Evolutionary conservation across 202 grass and related monocot genomes (phyloP), one percentile per base, ranked within the genome.

Genomic region (Digitaria exilis): DNA sequence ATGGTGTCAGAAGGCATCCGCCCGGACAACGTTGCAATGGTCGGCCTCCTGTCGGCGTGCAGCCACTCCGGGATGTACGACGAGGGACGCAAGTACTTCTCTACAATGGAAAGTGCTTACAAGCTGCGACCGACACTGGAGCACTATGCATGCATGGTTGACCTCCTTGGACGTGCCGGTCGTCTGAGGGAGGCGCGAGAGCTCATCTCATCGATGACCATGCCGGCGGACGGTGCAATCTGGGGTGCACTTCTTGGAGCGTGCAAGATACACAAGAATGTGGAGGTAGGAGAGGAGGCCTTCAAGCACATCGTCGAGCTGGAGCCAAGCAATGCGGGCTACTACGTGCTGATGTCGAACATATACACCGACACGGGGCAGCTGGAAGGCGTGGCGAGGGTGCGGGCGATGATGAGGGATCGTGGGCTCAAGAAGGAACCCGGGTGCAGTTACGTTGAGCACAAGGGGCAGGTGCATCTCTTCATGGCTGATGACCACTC

Each of bases 401-500:
- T 94, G 22, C 84, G 89, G 4, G 25, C 75, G 14, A 88, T 90
- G 85, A 94, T 92, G 89, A 94, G 39, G 76, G 48, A 78, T 49
- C 83, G 82, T 1, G 75, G 89, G 25, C 73, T 94, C 62, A 92
- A 81, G 89, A 94, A 94, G 82, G 92, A 92, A 28, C 87, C 92
- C 3, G 92, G 92, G 5, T 94, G 85, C 44, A 94, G 89, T 83
- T 92, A 92, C 44, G n/a, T 94, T 17, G 92, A 92, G 31, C 60
- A 85, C 60, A 75, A 84, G 65, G 87, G 92, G 22, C 80, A 52
- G 52, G 75, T 91, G 68, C 92, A 92, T 69, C 80, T 94, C 13
- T 94, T 94, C 84, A 88, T 88, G 92, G 92, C 92, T 21, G 89
- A 94, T 21, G 92, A 94, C 59, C 87, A 90, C 69, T 94, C 89